A percentile compares a stretch with the other conserved stretches of the same genome.
Conservation (phyloP, 306 rosid genomes). For the Urtica urens region DNA sequence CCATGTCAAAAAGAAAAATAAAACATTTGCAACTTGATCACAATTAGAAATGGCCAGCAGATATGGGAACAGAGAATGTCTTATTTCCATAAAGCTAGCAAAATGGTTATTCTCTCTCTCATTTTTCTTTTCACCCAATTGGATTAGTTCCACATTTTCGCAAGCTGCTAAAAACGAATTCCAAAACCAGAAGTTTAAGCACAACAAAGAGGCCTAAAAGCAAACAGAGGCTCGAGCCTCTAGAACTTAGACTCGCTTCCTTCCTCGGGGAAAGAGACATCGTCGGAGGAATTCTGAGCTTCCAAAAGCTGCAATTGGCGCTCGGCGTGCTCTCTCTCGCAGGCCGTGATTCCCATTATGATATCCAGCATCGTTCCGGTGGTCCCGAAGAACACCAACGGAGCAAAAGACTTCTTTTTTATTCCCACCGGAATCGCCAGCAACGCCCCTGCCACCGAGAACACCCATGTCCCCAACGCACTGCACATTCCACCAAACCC, state of each 20-base stretch:
- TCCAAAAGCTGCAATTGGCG: slow-evolving; percentile 72
- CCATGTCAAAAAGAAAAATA: no score
- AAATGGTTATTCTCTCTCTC: no score
- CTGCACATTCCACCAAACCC: slow-evolving; percentile 46
- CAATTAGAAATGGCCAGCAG: no score
- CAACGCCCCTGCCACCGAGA: slow-evolving; percentile 89
- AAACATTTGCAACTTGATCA: no score
- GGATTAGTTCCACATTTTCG: no score
- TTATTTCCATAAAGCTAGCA: no score
- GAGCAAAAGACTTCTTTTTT: slow-evolving; percentile 77
- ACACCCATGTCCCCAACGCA: slow-evolving; percentile 91
- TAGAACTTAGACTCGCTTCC: slow-evolving; percentile 28
- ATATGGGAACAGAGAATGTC: no score
- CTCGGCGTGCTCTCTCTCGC: slow-evolving; percentile 91
- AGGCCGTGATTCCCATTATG: slow-evolving; percentile 65
- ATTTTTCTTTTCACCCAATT: no score
- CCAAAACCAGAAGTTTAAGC: no score
- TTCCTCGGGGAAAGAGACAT: slow-evolving; percentile 25
- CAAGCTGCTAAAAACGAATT: no score
- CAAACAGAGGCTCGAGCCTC: no score
- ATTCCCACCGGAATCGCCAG: slow-evolving; percentile 92
- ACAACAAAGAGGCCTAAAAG: no score
- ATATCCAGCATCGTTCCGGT: slow-evolving; percentile 95
- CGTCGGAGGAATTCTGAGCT: slow-evolving; percentile 41
- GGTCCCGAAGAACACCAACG: slow-evolving; percentile 90